phyloP scores from a whole-genome alignment of 495 filamentous ascomycete species.

The Staphylotrichum longicolle region DNA sequence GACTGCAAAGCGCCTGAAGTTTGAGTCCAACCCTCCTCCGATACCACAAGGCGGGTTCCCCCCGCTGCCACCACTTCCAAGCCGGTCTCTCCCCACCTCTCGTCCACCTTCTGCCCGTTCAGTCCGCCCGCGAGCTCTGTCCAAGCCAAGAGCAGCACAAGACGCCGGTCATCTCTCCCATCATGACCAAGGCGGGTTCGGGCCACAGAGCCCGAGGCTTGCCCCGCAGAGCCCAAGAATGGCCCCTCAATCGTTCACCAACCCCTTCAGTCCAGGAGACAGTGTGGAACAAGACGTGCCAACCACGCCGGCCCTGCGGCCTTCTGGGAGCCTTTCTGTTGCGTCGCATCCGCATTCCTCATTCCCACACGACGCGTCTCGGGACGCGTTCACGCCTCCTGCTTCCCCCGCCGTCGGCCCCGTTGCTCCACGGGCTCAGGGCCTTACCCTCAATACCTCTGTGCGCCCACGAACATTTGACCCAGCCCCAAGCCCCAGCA shows the following conservation, averaged over 20 bases:
- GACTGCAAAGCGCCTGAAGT: slow-evolving; percentile 33
- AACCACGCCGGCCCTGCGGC: background rate
- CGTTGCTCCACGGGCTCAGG: background rate
- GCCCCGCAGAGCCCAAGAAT: background rate
- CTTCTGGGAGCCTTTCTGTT: background rate
- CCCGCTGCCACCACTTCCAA: slow-evolving; percentile 30
- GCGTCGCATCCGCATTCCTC: background rate
- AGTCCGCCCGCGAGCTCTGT: background rate
- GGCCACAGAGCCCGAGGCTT: background rate
- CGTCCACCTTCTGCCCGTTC: slow-evolving; percentile 10
- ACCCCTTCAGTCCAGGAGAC: background rate
- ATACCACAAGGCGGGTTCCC: slow-evolving; percentile 26
- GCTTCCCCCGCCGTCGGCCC: slow-evolving; percentile 11
- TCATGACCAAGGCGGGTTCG: background rate
- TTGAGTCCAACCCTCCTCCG: slow-evolving; percentile 17
- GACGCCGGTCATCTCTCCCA: background rate
- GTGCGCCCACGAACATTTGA: background rate
- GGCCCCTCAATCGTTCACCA: too few relatives aligned
- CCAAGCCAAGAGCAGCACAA: background rate
- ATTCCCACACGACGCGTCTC: background rate
- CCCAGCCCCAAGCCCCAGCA: slow-evolving; percentile 6
- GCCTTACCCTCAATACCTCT: slow-evolving; percentile 6
- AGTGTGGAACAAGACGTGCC: background rate
- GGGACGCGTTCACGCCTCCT: slow-evolving; percentile 13
- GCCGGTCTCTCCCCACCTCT: background rate